Base-by-base conservation (phyloP, 257 asterid species). In the Nemophila menziesii region DNA sequence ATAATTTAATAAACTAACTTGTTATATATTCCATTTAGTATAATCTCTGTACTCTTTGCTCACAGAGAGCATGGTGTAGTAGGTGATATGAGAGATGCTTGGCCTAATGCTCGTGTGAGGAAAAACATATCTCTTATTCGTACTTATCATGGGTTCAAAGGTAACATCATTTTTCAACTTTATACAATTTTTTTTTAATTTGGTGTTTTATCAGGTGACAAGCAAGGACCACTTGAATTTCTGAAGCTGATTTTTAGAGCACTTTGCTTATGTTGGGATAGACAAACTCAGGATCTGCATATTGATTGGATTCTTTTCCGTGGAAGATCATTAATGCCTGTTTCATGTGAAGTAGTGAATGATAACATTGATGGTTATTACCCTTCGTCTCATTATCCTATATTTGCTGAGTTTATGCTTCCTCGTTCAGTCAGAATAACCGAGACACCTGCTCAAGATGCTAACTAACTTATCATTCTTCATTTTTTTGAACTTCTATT, bases 261-360 rank as follows among this genome's bases (percentile, higher is more conserved):
- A 11, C 94, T 90, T 21, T 90, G 96, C 67, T 93, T 90, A 44
- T 90, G 99, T 59, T 90, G 99, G 99, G 99, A 90, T 60, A 92
- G 99, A 13, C 99, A 90, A 61, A 90, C 94, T 17, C 99, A 90
- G 65, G 99, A 90, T 66, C 71, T 90, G 33, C 99, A 90, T 21
- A 52, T 85, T 0, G 99, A 90, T 72, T 90, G 99, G 99, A 79
- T 90, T 55, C 93, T 90, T 26, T 90, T 78, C 69, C 52, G 96
- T 53, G 98, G 96, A 29, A 65, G 98, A 51, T 77, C 96, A 7
- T 52, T 90, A 44, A 50, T 71, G 50, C 98, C 96, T 0, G 78
- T 86, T 40, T 85, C 86, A 0, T 90, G 92, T 52, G 94, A 81
- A 71, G 86, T 85, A 57, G 92, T 90, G 53, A 85, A 55, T 14